A percentile compares a stretch with the other conserved stretches of the same genome.
Conservation (phyloP, 148 eudicot genomes). For the Rhododendron simsii region DNA sequence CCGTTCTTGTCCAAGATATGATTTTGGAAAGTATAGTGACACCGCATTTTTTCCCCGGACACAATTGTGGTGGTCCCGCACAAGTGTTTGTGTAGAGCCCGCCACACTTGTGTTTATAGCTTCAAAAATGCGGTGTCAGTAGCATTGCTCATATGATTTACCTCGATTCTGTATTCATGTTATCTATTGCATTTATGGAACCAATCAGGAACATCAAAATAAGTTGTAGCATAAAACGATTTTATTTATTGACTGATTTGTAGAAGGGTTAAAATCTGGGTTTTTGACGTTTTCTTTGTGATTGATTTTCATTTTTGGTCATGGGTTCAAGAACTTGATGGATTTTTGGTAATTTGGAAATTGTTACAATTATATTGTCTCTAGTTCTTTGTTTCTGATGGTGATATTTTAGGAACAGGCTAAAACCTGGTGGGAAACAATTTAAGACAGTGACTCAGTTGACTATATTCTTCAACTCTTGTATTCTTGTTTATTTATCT, state of each 20-base stretch:
- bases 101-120: not conserved
- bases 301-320: not conserved
- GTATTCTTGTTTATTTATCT: not conserved
- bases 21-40: not conserved
- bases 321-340: not conserved
- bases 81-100: not conserved
- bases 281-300: not conserved
- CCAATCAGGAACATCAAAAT: not conserved
- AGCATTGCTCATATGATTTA: not conserved
- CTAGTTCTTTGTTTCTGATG: not conserved
- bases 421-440: not conserved
- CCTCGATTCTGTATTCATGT: not conserved
- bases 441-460: not conserved
- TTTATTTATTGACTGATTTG: not conserved
- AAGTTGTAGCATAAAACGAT: not conserved
- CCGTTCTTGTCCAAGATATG: not conserved
- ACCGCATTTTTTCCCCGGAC: not conserved
- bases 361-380: not conserved
- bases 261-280: not conserved
- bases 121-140: not conserved
- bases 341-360: not conserved
- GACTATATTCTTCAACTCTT: slow-evolving; percentile 10
- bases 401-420: not conserved
- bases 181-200: not conserved
- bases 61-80: too few species aligned